These are phyloP conservation scores for Cyathus striatus DNA, from an alignment of 768 basidiomycete genomes.

Conservation along the genomic window DNA sequence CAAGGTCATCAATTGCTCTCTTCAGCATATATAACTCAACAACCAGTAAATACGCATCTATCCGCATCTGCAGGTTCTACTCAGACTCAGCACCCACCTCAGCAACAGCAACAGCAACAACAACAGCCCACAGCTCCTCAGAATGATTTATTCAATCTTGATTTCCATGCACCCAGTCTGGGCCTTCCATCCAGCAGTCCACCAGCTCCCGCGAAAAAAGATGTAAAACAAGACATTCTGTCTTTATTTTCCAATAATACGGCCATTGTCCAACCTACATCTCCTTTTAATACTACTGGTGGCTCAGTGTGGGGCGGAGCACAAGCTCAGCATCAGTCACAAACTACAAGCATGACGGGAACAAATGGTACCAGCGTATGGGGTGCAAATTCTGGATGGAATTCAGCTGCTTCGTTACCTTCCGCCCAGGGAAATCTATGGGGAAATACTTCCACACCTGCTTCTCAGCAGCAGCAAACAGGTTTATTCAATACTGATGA, in stretches of 20 bases:
- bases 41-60: constrained; percentile 7
- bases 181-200: constrained; percentile 18
- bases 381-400: constrained; percentile 69
- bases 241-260: constrained; percentile 65
- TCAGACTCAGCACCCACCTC: constrained; percentile 10
- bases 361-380: constrained; percentile 51
- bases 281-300: constrained; percentile 31
- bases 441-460: constrained; percentile 16
- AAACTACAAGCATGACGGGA: constrained; percentile 50
- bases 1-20: constrained; percentile 57
- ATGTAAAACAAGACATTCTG: constrained; percentile 81
- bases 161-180: constrained; percentile 64
- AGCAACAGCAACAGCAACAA: constrained; percentile 19
- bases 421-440: constrained; percentile 36
- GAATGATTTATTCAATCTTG: constrained; percentile 78
- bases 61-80: constrained; percentile 10
- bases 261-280: constrained; percentile 21
- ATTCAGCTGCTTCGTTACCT: constrained; percentile 20
- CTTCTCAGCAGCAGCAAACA: constrained; percentile 23
- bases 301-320: constrained; percentile 15
- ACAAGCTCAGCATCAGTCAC: constrained; percentile 17
- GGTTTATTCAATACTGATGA: constrained; percentile 47
- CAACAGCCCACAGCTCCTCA: constrained; percentile 28
- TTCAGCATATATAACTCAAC: constrained; percentile 24
- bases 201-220: constrained; percentile 46